phyloP scores from a whole-genome alignment of 1,139 yeast genomes.

The Blastobotrys arbuscula region DNA sequence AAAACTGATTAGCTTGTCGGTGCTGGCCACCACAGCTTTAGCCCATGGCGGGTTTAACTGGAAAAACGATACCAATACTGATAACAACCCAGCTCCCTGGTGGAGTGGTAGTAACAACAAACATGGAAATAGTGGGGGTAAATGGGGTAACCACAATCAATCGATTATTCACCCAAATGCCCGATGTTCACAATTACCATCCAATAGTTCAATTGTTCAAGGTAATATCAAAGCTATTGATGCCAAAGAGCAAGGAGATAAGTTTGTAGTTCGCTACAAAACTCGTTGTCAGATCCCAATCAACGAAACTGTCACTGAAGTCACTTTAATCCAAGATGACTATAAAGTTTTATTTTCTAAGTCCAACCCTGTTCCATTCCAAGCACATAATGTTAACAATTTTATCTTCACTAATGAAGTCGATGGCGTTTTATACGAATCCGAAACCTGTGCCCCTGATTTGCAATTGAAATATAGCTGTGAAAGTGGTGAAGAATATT shows the following conservation, averaged over 20 bases:
- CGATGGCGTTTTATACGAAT: neutral
- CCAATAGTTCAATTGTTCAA: neutral
- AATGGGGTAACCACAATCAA: neutral
- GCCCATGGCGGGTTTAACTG: conserved; percentile 2
- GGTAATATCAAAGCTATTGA: conserved; percentile 5
- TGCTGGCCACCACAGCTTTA: conserved; percentile 9
- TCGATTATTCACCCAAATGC: neutral
- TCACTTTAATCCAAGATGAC: neutral
- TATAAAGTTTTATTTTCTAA: conserved; percentile 1
- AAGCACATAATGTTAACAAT: neutral
- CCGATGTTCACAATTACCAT: neutral
- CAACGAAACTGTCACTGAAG: neutral
- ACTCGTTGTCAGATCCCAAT: neutral
- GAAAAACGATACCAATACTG: neutral
- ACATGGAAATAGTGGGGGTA: neutral
- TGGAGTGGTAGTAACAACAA: neutral
- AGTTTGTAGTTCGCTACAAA: conserved; percentile 2
- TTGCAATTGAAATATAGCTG: conserved; percentile 3
- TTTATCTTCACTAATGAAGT: conserved; percentile 2
- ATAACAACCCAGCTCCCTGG: neutral
- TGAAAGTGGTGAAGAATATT: neutral
- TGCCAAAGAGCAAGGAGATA: neutral
- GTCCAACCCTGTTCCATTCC: neutral
- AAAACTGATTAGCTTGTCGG: conserved; percentile 1
- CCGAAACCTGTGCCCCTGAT: conserved; percentile 2